A percentile compares a stretch with the other conserved stretches of the same genome.
Conservation (phyloP, 352 stramenopile species). For the Thalassiosira livingstoniorum region DNA sequence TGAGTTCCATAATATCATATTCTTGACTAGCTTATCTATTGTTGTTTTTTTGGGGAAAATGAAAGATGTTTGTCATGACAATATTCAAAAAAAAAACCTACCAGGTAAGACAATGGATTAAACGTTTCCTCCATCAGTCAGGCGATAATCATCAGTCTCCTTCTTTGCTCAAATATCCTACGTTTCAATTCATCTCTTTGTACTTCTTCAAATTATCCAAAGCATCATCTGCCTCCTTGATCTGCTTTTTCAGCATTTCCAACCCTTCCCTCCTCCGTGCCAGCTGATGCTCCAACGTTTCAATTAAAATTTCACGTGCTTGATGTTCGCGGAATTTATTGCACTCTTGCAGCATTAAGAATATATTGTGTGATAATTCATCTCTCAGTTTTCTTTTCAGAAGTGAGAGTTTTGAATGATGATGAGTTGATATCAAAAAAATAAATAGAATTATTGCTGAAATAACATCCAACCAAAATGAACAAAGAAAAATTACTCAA, state of each 20-base stretch:
- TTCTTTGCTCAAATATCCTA: too few species aligned
- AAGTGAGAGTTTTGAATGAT: neutral
- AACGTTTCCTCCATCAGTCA: too few species aligned
- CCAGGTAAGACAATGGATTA: too few species aligned
- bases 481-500: slow-evolving; percentile 25
- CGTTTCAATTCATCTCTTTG: too few species aligned
- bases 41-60: too few species aligned
- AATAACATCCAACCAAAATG: slow-evolving; percentile 22
- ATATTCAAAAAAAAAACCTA: too few species aligned
- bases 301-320: slow-evolving; percentile 78
- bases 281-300: slow-evolving; percentile 77
- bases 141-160: too few species aligned
- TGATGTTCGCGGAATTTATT: slow-evolving; percentile 87
- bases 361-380: slow-evolving; percentile 81
- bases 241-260: slow-evolving; percentile 59
- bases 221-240: slow-evolving; percentile 48
- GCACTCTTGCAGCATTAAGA: slow-evolving; percentile 84
- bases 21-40: too few species aligned
- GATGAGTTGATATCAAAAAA: neutral
- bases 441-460: neutral
- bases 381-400: slow-evolving; percentile 68
- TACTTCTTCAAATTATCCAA: slow-evolving; percentile 26
- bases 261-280: slow-evolving; percentile 55
- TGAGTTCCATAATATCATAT: too few species aligned
- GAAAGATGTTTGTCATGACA: too few species aligned